These are phyloP conservation scores for Wickerhamomyces pijperi DNA, from an alignment of 805 yeast species.

Conservation along the genomic window DNA sequence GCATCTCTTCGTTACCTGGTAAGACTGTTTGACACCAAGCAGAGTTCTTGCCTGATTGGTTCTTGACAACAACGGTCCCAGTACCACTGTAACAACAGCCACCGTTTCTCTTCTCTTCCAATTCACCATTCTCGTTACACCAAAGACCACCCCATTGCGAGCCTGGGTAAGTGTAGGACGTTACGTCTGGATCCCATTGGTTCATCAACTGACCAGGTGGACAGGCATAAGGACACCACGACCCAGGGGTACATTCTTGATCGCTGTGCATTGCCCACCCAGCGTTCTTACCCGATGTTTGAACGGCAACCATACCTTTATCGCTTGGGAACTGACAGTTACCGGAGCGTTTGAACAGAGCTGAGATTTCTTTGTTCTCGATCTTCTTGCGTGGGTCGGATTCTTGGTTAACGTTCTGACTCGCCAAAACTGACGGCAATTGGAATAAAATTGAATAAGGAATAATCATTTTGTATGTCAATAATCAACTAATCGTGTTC, in stretches of 20 bases:
- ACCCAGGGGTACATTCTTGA: conserved; percentile 61
- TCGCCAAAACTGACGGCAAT: not conserved
- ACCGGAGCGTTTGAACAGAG: conserved; percentile 24
- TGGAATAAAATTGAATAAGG: not conserved
- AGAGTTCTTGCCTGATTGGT: conserved; percentile 45
- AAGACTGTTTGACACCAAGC: conserved; percentile 89
- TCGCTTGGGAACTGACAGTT: conserved; percentile 59
- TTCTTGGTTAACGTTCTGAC: conserved; percentile 8
- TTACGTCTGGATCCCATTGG: conserved; percentile 77
- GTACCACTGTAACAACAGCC: conserved; percentile 68
- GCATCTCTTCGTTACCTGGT: conserved; percentile 92
- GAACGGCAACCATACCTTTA: conserved; percentile 60
- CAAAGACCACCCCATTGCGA: conserved; percentile 77
- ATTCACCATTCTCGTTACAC: conserved; percentile 61
- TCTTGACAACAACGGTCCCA: conserved; percentile 56
- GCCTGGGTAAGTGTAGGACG: conserved; percentile 64
- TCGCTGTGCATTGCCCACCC: conserved; percentile 88
- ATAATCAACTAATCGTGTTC: no score
- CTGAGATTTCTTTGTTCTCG: conserved; percentile 17
- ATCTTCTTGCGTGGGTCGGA: conserved; percentile 16
- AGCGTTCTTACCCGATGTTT: conserved; percentile 43
- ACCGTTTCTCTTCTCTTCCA: conserved; percentile 48
- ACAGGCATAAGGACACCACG: conserved; percentile 87
- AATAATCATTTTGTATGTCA: not conserved
- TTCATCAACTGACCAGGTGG: conserved; percentile 79